These are phyloP conservation scores for Kwoniella dejecticola DNA, from an alignment of 768 basidiomycete genomes.

Conservation along the genomic window DNA sequence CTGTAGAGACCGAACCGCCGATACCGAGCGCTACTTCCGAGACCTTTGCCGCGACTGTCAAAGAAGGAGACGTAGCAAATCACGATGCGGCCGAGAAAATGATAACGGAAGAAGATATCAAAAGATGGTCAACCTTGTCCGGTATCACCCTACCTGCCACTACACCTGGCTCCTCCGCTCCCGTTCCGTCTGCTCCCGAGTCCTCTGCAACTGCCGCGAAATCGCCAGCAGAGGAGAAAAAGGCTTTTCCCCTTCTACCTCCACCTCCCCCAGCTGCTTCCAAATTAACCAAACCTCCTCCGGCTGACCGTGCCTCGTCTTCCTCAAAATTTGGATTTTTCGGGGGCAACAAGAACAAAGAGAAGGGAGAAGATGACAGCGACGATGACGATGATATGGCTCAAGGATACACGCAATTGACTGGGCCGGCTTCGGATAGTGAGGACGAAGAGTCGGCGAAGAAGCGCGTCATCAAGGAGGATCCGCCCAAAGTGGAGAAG, in stretches of 20 bases:
- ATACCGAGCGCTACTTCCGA: conserved; percentile 20
- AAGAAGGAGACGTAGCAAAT: conserved; percentile 37
- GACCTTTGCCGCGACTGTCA: conserved; percentile 19
- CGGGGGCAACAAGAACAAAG: not conserved
- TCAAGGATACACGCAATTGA: conserved; percentile 37
- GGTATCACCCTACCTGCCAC: conserved; percentile 27
- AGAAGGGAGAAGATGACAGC: conserved; percentile 26
- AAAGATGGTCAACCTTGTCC: conserved; percentile 35
- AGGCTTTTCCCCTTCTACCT: conserved; percentile 24
- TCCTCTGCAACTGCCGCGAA: not conserved
- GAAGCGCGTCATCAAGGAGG: not conserved
- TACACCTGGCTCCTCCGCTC: no score
- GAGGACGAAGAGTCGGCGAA: conserved; percentile 24
- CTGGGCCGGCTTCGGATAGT: conserved; percentile 31
- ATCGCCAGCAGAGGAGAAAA: conserved; percentile 1
- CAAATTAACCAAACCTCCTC: conserved; percentile 21
- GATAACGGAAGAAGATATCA: conserved; percentile 36
- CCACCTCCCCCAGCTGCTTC: conserved; percentile 24
- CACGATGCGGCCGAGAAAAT: conserved; percentile 24
- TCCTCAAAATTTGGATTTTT: conserved; percentile 31
- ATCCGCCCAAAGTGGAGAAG: conserved; percentile 1
- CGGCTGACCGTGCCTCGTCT: not conserved
- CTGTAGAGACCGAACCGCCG: not conserved
- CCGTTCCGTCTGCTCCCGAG: not conserved
- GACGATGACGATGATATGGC: conserved; percentile 29